Conservation (phyloP, 768 basidiomycete genomes). For the Pleurotus citrinopileatus region DNA sequence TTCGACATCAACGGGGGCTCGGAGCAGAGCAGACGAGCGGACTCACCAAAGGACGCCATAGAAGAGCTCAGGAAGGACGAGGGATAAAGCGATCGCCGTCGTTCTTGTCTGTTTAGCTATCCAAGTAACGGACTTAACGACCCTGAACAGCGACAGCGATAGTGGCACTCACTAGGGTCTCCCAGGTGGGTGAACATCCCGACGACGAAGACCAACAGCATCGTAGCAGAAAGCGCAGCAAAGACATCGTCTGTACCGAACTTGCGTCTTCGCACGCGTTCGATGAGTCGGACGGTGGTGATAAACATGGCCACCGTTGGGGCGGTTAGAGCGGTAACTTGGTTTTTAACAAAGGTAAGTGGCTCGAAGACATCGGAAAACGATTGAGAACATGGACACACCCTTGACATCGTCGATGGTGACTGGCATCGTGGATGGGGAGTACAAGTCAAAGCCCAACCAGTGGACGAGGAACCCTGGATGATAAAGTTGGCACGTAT, state of each 20-base stretch:
- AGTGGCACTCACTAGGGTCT: background rate
- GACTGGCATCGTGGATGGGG: background rate
- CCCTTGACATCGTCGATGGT: too few relatives aligned
- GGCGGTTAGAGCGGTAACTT: slow-evolving; percentile 4
- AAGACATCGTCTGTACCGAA: background rate
- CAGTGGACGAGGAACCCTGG: too few relatives aligned
- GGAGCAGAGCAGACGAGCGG: background rate
- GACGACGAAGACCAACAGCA: slow-evolving; percentile 1
- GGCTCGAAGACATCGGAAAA: too few relatives aligned
- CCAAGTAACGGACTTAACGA: background rate
- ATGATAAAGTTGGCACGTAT: too few relatives aligned
- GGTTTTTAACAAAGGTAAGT: too few relatives aligned
- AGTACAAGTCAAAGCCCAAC: background rate
- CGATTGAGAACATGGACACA: too few relatives aligned
- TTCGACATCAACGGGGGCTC: background rate
- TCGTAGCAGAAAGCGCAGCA: background rate
- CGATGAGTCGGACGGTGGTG: background rate
- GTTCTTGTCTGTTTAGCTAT: slow-evolving; percentile 1
- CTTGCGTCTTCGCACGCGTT: background rate
- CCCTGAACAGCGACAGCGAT: background rate
- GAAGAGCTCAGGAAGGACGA: slow-evolving; percentile 18
- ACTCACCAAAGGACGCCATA: slow-evolving; percentile 37
- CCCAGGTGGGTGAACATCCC: slow-evolving; percentile 3
- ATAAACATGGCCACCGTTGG: slow-evolving; percentile 1
- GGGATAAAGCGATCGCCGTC: background rate